phyloP scores from a whole-genome alignment of 2,329 filamentous ascomycete genomes.

The Talaromyces islandicus region DNA sequence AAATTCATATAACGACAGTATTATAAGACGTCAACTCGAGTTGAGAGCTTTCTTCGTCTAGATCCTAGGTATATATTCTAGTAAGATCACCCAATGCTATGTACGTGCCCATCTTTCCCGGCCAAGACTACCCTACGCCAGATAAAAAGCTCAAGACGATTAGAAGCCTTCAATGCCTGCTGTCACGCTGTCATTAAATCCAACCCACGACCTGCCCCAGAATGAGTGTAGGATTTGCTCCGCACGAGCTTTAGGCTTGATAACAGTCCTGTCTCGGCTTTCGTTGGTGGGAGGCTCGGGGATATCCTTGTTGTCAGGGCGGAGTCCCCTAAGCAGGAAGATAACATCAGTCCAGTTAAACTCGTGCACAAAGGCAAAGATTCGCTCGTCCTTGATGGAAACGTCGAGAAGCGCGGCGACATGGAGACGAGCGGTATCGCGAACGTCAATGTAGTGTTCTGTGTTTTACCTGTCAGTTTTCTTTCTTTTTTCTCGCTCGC shows the following conservation, averaged over 20 bases:
- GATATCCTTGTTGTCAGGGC: slow-evolving; percentile 21
- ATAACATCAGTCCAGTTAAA: slow-evolving; percentile 42
- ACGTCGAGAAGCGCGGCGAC: slow-evolving; percentile 45
- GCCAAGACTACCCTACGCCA: background rate
- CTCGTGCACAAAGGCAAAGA: slow-evolving; percentile 46
- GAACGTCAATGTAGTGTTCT: slow-evolving; percentile 41
- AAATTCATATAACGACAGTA: background rate
- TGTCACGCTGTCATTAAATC: background rate
- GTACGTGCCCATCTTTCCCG: background rate
- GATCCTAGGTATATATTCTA: background rate
- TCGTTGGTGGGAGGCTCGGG: background rate
- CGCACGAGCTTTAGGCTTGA: background rate
- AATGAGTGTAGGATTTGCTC: background rate
- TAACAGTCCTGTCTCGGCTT: background rate
- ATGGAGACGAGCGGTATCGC: slow-evolving; percentile 47
- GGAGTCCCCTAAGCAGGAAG: slow-evolving; percentile 27
- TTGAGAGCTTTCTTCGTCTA: background rate
- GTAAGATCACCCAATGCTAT: background rate
- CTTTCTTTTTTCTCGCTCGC: background rate
- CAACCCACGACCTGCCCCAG: background rate
- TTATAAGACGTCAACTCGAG: background rate
- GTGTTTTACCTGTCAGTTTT: background rate
- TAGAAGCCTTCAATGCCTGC: background rate
- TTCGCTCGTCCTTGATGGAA: slow-evolving; percentile 40
- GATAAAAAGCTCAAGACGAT: background rate